These are phyloP conservation scores for Parachaetomium inaequale DNA, from an alignment of 495 filamentous ascomycete genomes.

Conservation along the genomic window DNA sequence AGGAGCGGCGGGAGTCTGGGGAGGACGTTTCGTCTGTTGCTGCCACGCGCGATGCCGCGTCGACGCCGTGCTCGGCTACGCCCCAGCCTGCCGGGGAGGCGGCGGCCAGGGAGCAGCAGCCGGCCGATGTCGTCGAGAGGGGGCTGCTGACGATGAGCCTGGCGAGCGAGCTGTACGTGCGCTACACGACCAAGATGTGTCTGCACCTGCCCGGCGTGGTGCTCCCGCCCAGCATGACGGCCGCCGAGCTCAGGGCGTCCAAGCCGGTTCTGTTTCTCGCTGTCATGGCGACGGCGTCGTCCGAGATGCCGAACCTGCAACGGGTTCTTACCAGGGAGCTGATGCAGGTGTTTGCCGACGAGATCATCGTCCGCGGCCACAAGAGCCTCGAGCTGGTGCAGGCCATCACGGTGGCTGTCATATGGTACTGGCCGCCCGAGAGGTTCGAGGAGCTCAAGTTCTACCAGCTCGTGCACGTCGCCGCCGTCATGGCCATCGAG, in stretches of 20 bases:
- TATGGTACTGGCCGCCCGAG: conserved; percentile 84
- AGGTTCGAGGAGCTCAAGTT: conserved; percentile 85
- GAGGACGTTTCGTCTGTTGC: conserved; percentile 9
- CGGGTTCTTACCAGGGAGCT: conserved; percentile 61
- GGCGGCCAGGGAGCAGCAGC: conserved; percentile 3
- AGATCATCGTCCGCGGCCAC: conserved; percentile 68
- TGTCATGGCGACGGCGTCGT: conserved; percentile 67
- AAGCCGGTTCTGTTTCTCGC: conserved; percentile 81
- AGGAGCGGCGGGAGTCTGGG: conserved; percentile 26
- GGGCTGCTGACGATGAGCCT: conserved; percentile 59
- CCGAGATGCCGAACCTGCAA: conserved; percentile 58
- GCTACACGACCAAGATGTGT: conserved; percentile 66
- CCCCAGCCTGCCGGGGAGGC: conserved; percentile 13
- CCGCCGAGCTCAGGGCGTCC: conserved; percentile 60
- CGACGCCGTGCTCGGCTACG: conserved; percentile 7
- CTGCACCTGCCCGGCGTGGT: conserved; percentile 75
- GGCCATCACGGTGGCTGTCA: conserved; percentile 63
- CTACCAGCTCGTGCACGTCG: conserved; percentile 81
- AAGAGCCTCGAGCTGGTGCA: conserved; percentile 88
- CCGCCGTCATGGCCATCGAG: conserved; percentile 82
- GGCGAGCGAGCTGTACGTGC: conserved; percentile 62
- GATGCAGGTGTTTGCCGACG: conserved; percentile 68
- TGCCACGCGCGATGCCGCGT: conserved; percentile 9
- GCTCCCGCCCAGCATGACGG: conserved; percentile 63
- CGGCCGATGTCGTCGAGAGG: conserved; percentile 65